phyloP scores from a whole-genome alignment of 2,329 filamentous ascomycete genomes.

The Penicillium oxalicum region DNA sequence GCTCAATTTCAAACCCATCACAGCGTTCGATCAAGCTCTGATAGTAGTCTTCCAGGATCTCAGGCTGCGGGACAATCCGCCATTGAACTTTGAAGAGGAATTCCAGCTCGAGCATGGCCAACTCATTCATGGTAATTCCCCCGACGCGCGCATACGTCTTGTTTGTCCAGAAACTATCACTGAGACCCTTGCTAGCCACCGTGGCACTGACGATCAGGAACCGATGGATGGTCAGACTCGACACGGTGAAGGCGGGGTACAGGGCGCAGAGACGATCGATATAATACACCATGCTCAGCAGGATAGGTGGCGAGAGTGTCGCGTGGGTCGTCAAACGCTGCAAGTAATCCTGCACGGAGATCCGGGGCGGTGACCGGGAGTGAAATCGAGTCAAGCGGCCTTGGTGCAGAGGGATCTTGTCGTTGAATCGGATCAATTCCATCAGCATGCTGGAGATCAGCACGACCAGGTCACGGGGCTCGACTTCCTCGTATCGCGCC shows the following conservation, averaged over 20 bases:
- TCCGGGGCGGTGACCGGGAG: constrained; percentile 81
- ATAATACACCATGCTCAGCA: constrained; percentile 99
- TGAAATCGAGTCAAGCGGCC: constrained; percentile 91
- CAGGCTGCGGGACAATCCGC: constrained; percentile 93
- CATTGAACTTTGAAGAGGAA: constrained; percentile 90
- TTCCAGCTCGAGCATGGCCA: constrained; percentile 87
- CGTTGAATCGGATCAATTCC: constrained; percentile 90
- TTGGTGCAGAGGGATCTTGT: constrained; percentile 74
- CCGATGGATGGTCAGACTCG: constrained; percentile 90
- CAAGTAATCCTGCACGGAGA: constrained; percentile 90
- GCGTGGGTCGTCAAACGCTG: constrained; percentile 89
- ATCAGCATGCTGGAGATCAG: constrained; percentile 93
- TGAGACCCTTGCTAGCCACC: constrained; percentile 90
- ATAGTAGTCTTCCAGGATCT: constrained; percentile 91
- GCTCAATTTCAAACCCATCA: constrained; percentile 53
- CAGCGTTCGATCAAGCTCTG: constrained; percentile 69
- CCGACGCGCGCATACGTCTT: constrained; percentile 91
- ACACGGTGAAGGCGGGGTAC: constrained; percentile 93
- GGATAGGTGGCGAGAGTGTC: constrained; percentile 81
- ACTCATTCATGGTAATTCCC: constrained; percentile 80
- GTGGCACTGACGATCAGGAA: constrained; percentile 95
- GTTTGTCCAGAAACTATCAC: constrained; percentile 98
- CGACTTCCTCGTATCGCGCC: constrained; percentile 70
- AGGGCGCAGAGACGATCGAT: constrained; percentile 90
- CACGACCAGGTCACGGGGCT: constrained; percentile 78